These are phyloP conservation scores for Aspergillus jensenii DNA, from an alignment of 2,329 filamentous ascomycete species.

Conservation along the genomic window DNA sequence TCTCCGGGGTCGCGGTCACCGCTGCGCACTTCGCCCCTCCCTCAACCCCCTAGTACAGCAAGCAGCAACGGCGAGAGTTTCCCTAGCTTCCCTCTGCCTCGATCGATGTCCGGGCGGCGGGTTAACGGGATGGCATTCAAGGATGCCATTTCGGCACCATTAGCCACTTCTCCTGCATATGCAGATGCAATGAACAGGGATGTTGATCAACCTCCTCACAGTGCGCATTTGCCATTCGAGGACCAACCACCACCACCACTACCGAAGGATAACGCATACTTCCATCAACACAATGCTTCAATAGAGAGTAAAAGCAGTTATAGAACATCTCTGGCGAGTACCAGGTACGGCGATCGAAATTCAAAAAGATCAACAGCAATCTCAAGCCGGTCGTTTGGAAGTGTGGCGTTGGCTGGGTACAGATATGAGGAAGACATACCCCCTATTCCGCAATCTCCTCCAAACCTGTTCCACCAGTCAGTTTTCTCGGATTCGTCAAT, in stretches of 20 bases:
- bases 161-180: constrained; percentile 18
- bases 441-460: constrained; percentile 31
- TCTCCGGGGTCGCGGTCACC: constrained; percentile 48
- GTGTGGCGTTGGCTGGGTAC: constrained; percentile 28
- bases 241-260: constrained; percentile 10
- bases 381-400: constrained; percentile 31
- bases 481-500: constrained; percentile 25
- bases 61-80: constrained; percentile 52
- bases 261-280: constrained; percentile 8
- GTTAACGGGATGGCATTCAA: constrained; percentile 25
- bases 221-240: constrained; percentile 11
- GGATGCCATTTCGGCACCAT: constrained; percentile 21
- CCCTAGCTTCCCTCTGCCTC: constrained; percentile 52
- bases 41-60: constrained; percentile 45
- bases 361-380: constrained; percentile 33
- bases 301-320: constrained; percentile 41
- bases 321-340: constrained; percentile 41
- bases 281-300: constrained; percentile 27
- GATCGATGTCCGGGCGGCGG: constrained; percentile 25
- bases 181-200: constrained; percentile 3
- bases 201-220: constrained; percentile 5
- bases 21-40: constrained; percentile 40
- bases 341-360: constrained; percentile 32
- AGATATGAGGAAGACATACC: constrained; percentile 34
- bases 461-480: constrained; percentile 15